Evolutionary conservation across 495 filamentous ascomycete species (phyloP).

Genomic region (Talaromyces stipitatus): DNA sequence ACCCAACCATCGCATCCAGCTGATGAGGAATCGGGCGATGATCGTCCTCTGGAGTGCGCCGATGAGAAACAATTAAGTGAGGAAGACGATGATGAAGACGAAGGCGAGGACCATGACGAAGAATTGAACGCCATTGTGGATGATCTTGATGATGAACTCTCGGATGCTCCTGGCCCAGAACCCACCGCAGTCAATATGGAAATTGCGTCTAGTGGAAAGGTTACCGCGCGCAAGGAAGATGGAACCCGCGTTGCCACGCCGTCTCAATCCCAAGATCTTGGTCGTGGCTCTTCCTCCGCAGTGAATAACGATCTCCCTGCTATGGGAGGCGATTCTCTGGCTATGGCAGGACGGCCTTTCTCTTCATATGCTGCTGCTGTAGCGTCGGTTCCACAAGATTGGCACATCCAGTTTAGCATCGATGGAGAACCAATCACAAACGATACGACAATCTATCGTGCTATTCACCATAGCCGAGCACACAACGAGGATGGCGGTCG

Average conservation of each 20-base stretch:
- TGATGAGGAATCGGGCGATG: constrained; percentile 45
- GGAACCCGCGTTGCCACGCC: constrained; percentile 87
- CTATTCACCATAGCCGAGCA: constrained; percentile 68
- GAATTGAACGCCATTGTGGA: constrained; percentile 81
- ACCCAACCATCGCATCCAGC: constrained; percentile 46
- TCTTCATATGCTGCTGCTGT: constrained; percentile 79
- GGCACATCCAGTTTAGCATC: constrained; percentile 96
- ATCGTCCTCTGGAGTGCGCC: constrained; percentile 79
- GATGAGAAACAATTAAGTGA: constrained; percentile 86
- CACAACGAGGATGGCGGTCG: constrained; percentile 61
- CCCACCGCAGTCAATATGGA: constrained; percentile 89
- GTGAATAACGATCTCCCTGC: constrained; percentile 26
- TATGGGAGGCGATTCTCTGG: constrained; percentile 28
- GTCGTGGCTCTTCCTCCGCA: constrained; percentile 38
- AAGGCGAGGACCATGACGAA: constrained; percentile 59
- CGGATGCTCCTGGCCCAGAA: constrained; percentile 63
- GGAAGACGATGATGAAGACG: constrained; percentile 62
- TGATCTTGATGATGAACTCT: constrained; percentile 83
- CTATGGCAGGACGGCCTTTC: constrained; percentile 39
- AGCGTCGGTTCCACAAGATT: constrained; percentile 69
- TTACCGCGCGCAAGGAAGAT: constrained; percentile 95
- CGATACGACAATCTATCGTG: constrained; percentile 94
- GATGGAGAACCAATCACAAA: constrained; percentile 75
- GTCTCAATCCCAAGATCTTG: constrained; percentile 49
- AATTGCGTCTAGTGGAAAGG: constrained; percentile 80